Base-by-base conservation (phyloP, 2,329 filamentous ascomycete species). In the Beauveria medogensis region DNA sequence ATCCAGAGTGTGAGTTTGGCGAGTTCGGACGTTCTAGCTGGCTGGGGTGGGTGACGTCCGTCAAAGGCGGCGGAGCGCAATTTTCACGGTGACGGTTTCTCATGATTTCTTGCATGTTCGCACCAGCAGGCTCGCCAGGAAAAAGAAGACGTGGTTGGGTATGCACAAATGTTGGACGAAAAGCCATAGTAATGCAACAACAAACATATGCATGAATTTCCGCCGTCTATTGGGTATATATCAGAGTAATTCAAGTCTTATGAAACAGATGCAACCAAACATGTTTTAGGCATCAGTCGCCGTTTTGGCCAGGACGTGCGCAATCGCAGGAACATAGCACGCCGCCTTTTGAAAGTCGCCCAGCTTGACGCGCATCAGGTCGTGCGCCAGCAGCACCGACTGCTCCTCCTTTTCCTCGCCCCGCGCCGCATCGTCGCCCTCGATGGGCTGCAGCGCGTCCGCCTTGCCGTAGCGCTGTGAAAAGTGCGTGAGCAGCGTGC, bases 401-500 rank as follows among this genome's bases (percentile, higher is more conserved):
- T 50, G 22, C 53, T 61, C 59, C 53, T 61, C 59, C 53, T 24
- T 37, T 2, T 56, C 59, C 52, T 34, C 52, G 22, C 18, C 55
- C 12, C 20, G 16, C 4, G 12, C 43, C 4, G 12, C 43, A 5
- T 20, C 67, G 5, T 20, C 67, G 5, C 73, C 70, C 62, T 74
- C 72, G 59, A 67, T 63, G 63, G 66, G 50, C 24, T 67, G 65
- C 60, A 75, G 63, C 50, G 71, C 69, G 30, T 72, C 71, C 14
- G 69, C 62, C 74, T 93, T 93, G 68, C 91, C 88, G 73, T 99
- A 99, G 8, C 94, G 82, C 77, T 99, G 94, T 60, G 88, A 92
- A 75, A 99, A 99, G 73, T 99, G 94, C 8, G 94, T 99, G 54
- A 99, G 80, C 60, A 99, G 76, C 18, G 94, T 87, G 18, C 90